Conservation (phyloP, 257 asterid species). For the Solanum piurae region DNA sequence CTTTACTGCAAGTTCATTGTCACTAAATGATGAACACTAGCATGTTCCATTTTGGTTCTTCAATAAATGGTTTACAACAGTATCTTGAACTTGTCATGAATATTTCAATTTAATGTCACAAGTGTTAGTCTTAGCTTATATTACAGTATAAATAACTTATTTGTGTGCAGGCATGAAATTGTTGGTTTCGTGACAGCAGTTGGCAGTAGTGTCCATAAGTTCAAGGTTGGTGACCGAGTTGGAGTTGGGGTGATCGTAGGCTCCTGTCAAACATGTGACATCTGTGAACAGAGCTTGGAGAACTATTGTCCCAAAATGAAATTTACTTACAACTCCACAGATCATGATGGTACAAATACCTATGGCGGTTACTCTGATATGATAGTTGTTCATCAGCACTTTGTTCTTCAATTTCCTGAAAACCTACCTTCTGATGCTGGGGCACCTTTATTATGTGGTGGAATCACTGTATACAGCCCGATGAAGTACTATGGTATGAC, state of each 20-base stretch:
- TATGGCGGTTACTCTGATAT: constrained; percentile 59
- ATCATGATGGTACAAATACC: constrained; percentile 41
- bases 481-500: no score
- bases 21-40: no score
- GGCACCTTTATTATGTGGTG: no score
- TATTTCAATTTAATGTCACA: no score
- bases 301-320: constrained; percentile 38
- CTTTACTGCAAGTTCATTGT: background rate
- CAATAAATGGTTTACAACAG: no score
- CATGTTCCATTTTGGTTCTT: no score
- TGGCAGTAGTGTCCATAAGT: constrained; percentile 35
- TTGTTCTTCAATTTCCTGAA: constrained; percentile 45
- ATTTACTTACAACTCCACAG: constrained; percentile 28
- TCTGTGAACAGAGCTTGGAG: constrained; percentile 42
- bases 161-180: constrained; percentile 49
- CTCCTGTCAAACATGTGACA: constrained; percentile 43
- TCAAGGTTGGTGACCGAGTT: constrained; percentile 45
- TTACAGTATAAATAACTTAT: background rate
- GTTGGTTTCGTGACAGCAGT: constrained; percentile 38
- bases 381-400: constrained; percentile 41
- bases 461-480: no score
- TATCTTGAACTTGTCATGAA: no score
- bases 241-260: constrained; percentile 61
- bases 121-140: no score
- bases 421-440: background rate